Evolutionary conservation across 2,329 filamentous ascomycete species (phyloP), one percentile per base, ranked within the genome.

Genomic region (Fusarium chlamydosporum): DNA sequence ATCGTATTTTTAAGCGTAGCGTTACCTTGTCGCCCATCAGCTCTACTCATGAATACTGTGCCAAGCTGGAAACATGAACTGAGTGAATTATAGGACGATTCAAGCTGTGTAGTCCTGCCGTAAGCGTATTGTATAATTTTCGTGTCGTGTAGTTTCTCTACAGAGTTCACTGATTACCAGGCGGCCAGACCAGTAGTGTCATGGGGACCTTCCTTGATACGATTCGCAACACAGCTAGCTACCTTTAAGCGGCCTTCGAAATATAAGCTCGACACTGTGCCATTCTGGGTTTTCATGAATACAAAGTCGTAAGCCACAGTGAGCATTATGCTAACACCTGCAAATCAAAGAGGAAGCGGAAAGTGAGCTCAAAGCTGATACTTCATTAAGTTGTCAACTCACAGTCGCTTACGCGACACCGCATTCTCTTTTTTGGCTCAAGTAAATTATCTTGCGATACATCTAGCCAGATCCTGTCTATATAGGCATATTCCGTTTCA

Each of bases 311-410:
- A 15, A 18, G 33, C 15, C 15, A 31, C n/a, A 26, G 16, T 52
- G 13, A 31, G 15, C 9, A 12, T 35, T 12, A 37, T 38, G 10
- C 38, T 52, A 37, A 35, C n/a, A 20, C 62, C 27, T 38, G 54
- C 68, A 70, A 70, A 68, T 70, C 67, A 70, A 67, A 33, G 59
- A 68, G 34, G 53, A 48, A 53, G 63, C 62, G 54, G 29, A 40
- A 41, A 8, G 34, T 16, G 51, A 64, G 54, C 12, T 43, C 58
- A 60, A 70, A 70, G 46, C 62, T 70, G 55, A 67, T 70, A 60
- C 67, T 56, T 53, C 38, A 56, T 59, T 34, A 67, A 62, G 67
- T 59, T 52, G 52, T 70, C 31, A 61, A 65, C 58, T 54, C 62
- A 57, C 48, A 51, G 61, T 53, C 57, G 51, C 61, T 57, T 60